Evolutionary conservation across 192 early-diverging fungal species (phyloP), one percentile per base, ranked within the genome.

Genomic region (Coemansia sp.): DNA sequence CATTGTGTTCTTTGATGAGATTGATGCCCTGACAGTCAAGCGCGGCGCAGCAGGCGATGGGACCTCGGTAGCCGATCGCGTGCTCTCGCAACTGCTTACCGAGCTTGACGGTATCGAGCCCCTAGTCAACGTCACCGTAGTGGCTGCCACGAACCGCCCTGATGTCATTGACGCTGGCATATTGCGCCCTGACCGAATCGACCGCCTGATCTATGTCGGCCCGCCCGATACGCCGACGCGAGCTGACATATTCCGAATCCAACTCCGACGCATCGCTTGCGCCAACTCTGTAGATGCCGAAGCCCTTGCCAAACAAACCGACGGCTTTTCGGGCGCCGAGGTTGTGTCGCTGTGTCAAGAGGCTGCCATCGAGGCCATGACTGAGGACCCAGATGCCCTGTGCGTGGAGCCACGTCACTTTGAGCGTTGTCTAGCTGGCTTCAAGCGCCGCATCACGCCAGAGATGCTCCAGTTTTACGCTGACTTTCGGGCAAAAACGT

Each of bases 1-100:
- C 4, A 98, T 99, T 52, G 87, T 99, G 8, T 99, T 99, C 73
- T 99, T 99, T 83, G 97, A 99, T 76, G 98, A 98, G 83, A 98
- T 99, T 58, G 98, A 99, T 61, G 95, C 98, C 9, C 74, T 98
- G 10, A 93, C 94, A 7, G 93, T 95, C 18, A 89, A 91, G 62
- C 87, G 97, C 44, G 86, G 89, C 35, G 78, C 84, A 10, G 47
- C 78, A 6, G 82, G 69, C 24, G 91, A 88, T 40, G 87, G 89
- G 0, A 84, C 93, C 5, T 97, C 95, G 2, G 96, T 98, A 0
- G 89, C 90, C 7, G 96, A 98, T 67, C 87, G 98, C 7, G 98
- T 99, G 1, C 78, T 99, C 34, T 95, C 96, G 1, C 98, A 99
- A 69, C 82, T 99, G 47, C 77, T 99, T 24, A 90, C 85, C 61